Evolutionary conservation across 2,329 filamentous ascomycete genomes (phyloP).

Genomic region (Monosporascus sp.): DNA sequence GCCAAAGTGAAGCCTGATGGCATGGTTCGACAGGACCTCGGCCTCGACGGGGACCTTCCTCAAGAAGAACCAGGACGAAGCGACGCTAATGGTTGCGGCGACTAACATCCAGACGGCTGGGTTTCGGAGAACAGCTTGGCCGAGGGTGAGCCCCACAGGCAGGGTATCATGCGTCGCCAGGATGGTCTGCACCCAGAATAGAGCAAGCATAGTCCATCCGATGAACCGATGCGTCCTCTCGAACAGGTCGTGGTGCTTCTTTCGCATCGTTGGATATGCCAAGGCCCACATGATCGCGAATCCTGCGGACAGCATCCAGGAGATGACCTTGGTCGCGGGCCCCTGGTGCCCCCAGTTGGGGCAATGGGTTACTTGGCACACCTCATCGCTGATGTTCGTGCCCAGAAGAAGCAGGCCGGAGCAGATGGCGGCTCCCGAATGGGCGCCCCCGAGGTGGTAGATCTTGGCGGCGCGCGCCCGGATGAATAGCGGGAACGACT

Average conservation of each 20-base stretch:
- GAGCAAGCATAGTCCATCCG: conserved; percentile 60
- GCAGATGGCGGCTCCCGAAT: conserved; percentile 44
- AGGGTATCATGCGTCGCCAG: conserved; percentile 43
- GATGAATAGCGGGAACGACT: conserved; percentile 40
- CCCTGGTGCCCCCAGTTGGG: conserved; percentile 23
- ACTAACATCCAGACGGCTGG: conserved; percentile 62
- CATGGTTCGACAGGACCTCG: conserved; percentile 66
- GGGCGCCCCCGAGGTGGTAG: conserved; percentile 47
- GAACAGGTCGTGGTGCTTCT: conserved; percentile 48
- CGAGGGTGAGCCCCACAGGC: conserved; percentile 22
- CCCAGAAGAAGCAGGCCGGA: conserved; percentile 43
- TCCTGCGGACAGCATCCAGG: conserved; percentile 52
- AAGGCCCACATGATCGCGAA: conserved; percentile 53
- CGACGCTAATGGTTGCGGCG: conserved; percentile 57
- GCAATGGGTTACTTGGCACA: conserved; percentile 5
- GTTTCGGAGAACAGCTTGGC: conserved; percentile 29
- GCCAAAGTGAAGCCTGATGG: conserved; percentile 63
- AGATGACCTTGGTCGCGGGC: conserved; percentile 39
- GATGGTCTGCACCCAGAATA: conserved; percentile 62
- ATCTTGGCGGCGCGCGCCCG: conserved; percentile 44
- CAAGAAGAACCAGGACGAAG: conserved; percentile 69
- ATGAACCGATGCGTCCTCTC: conserved; percentile 67
- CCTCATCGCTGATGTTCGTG: conserved; percentile 17
- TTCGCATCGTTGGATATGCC: conserved; percentile 58
- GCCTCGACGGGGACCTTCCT: conserved; percentile 60